These are phyloP conservation scores for Microbotryomycetes sp. DNA, from an alignment of 1,284 basidiomycete genomes.

Conservation along the genomic window DNA sequence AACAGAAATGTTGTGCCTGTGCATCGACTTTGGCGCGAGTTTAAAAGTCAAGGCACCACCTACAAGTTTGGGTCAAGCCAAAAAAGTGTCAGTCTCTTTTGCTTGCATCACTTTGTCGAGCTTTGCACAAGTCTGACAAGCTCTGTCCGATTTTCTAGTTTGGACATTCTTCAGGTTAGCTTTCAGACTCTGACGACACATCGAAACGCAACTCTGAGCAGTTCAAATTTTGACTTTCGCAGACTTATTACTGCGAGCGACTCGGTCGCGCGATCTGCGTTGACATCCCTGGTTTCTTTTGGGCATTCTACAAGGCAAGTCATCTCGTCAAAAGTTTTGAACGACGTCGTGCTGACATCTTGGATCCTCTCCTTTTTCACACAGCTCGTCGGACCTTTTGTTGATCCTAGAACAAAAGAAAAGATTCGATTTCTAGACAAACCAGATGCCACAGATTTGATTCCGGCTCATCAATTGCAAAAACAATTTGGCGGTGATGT, in stretches of 20 bases:
- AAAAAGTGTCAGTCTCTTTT: slow-evolving; percentile 32
- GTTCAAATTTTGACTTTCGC: slow-evolving; percentile 10
- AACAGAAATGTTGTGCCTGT: slow-evolving; percentile 32
- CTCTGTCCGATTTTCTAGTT: neutral
- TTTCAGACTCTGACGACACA: too few species aligned
- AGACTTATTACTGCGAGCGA: slow-evolving; percentile 41
- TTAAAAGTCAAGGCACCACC: slow-evolving; percentile 32
- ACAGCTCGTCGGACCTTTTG: slow-evolving; percentile 43
- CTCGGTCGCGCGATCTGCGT: slow-evolving; percentile 44
- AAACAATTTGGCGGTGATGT: slow-evolving; percentile 33
- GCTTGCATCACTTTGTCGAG: too few species aligned
- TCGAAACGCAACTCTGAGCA: neutral
- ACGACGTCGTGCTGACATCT: slow-evolving; percentile 28
- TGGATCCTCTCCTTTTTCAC: slow-evolving; percentile 37
- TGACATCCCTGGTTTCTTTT: slow-evolving; percentile 35
- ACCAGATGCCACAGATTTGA: slow-evolving; percentile 33
- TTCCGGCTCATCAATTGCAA: slow-evolving; percentile 34
- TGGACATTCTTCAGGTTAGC: neutral
- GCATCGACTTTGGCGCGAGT: slow-evolving; percentile 37
- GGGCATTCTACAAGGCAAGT: slow-evolving; percentile 26
- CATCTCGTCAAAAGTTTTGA: neutral
- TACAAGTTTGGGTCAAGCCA: slow-evolving; percentile 33
- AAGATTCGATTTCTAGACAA: slow-evolving; percentile 39
- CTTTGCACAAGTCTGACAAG: too few species aligned
- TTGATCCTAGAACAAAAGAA: slow-evolving; percentile 45